Conservation (phyloP, 148 eudicot genomes). For the Rhododendron griersonianum region DNA sequence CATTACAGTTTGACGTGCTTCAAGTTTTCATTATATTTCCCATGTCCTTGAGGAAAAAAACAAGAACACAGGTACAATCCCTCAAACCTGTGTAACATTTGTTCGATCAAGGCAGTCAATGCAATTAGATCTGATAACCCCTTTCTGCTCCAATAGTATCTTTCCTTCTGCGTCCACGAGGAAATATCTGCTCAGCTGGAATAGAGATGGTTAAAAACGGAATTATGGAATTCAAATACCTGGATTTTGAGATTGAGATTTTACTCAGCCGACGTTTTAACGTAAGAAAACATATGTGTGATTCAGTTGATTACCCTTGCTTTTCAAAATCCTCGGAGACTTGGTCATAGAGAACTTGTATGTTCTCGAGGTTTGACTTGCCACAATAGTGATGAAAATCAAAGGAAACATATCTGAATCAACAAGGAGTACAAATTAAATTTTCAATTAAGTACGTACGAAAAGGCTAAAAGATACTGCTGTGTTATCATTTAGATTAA, state of each 20-base stretch:
- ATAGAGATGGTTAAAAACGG: conserved; percentile 38
- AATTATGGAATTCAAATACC: conserved; percentile 24
- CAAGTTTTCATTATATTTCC: background rate
- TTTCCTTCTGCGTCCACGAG: conserved; percentile 52
- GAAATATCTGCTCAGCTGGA: conserved; percentile 81
- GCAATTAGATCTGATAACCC: conserved; percentile 87
- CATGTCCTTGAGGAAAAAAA: background rate
- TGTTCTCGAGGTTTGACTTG: conserved; percentile 60
- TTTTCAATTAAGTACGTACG: background rate
- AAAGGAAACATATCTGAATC: conserved; percentile 74
- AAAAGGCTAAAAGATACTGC: background rate
- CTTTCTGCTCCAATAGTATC: conserved; percentile 63
- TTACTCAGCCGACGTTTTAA: conserved; percentile 9
- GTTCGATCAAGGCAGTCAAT: conserved; percentile 98
- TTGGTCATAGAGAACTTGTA: conserved; percentile 61
- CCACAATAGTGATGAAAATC: conserved; percentile 86
- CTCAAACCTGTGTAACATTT: conserved; percentile 90
- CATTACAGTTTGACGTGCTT: background rate
- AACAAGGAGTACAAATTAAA: conserved; percentile 9
- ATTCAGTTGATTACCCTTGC: conserved; percentile 61
- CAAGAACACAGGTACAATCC: background rate
- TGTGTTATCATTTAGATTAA: background rate
- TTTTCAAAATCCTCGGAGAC: conserved; percentile 70
- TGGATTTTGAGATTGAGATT: background rate
- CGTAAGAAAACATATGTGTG: background rate